A percentile compares a stretch with the other conserved stretches of the same genome.
These are phyloP conservation scores for Cyathus striatus DNA, from an alignment of 768 basidiomycete genomes.

Conservation along the genomic window DNA sequence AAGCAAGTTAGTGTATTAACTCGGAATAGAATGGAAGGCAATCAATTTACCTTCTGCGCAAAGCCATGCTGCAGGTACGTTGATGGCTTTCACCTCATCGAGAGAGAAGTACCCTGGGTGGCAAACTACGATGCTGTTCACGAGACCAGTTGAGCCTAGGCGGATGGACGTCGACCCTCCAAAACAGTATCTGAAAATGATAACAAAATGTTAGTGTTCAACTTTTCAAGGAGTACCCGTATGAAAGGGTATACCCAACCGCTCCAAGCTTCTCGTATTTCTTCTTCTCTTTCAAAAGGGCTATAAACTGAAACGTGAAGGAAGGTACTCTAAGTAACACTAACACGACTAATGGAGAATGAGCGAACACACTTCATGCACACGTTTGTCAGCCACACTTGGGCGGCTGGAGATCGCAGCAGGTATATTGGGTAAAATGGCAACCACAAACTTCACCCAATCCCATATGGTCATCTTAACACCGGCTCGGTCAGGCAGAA, in stretches of 20 bases:
- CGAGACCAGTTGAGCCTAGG: slow-evolving; percentile 26
- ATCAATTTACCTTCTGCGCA: slow-evolving; percentile 33
- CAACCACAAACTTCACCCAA: slow-evolving; percentile 21
- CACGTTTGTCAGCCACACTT: slow-evolving; percentile 21
- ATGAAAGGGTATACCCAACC: slow-evolving; percentile 22
- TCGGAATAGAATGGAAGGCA: not conserved
- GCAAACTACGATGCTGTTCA: slow-evolving; percentile 34
- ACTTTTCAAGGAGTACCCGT: too few relatives aligned
- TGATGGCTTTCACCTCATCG: slow-evolving; percentile 29
- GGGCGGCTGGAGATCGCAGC: slow-evolving; percentile 24
- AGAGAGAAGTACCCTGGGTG: slow-evolving; percentile 33
- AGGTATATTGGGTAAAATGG: slow-evolving; percentile 21
- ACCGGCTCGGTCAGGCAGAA: slow-evolving; percentile 26
- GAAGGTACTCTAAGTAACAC: not conserved
- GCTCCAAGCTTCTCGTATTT: slow-evolving; percentile 35
- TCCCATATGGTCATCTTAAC: slow-evolving; percentile 23
- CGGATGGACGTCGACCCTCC: slow-evolving; percentile 34
- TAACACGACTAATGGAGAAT: not conserved
- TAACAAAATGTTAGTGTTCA: not conserved
- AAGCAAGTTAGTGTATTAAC: not conserved
- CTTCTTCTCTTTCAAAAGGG: slow-evolving; percentile 26
- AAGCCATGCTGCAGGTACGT: slow-evolving; percentile 31
- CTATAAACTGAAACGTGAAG: slow-evolving; percentile 22
- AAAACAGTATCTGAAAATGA: slow-evolving; percentile 36
- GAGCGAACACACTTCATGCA: slow-evolving; percentile 11